Evolutionary conservation across 1,139 yeast species (phyloP).

Genomic region (Scheffersomyces cryptocercus): DNA sequence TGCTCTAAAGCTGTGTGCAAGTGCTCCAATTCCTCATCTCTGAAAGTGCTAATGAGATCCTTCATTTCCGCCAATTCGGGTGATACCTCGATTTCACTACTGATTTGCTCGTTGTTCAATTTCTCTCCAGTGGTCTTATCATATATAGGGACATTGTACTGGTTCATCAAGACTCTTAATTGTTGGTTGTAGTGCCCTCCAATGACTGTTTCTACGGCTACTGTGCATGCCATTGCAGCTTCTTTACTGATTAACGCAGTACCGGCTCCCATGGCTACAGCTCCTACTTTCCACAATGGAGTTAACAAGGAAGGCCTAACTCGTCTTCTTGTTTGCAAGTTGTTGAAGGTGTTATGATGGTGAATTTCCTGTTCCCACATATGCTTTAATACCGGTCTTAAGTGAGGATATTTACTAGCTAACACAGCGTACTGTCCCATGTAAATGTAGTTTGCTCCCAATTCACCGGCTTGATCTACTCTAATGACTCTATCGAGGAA

Average conservation of each 20-base stretch:
- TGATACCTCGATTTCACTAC: conserved; percentile 32
- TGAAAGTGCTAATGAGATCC: conserved; percentile 66
- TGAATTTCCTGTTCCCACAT: conserved; percentile 99
- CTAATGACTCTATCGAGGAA: conserved; percentile 76
- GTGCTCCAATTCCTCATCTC: conserved; percentile 97
- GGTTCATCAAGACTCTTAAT: conserved; percentile 69
- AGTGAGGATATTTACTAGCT: conserved; percentile 66
- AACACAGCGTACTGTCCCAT: conserved; percentile 86
- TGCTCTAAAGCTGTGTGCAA: conserved; percentile 88
- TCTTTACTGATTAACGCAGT: conserved; percentile 89
- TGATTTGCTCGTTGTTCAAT: conserved; percentile 23
- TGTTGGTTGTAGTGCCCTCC: conserved; percentile 96
- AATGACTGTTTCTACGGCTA: conserved; percentile 97
- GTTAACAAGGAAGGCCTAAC: conserved; percentile 90
- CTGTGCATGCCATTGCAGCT: conserved; percentile 99
- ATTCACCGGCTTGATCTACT: conserved; percentile 97
- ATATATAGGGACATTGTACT: conserved; percentile 48
- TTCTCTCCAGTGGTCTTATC: conserved; percentile 44
- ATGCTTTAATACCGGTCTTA: conserved; percentile 74
- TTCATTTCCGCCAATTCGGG: conserved; percentile 63
- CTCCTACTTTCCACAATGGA: conserved; percentile 93
- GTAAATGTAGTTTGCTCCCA: conserved; percentile 95
- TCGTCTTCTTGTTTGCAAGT: conserved; percentile 70
- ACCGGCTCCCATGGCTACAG: conserved; percentile 79
- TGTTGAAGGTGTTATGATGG: conserved; percentile 84